Evolutionary conservation across 768 basidiomycete species (phyloP).

Genomic region (Lactarius hatsudake): DNA sequence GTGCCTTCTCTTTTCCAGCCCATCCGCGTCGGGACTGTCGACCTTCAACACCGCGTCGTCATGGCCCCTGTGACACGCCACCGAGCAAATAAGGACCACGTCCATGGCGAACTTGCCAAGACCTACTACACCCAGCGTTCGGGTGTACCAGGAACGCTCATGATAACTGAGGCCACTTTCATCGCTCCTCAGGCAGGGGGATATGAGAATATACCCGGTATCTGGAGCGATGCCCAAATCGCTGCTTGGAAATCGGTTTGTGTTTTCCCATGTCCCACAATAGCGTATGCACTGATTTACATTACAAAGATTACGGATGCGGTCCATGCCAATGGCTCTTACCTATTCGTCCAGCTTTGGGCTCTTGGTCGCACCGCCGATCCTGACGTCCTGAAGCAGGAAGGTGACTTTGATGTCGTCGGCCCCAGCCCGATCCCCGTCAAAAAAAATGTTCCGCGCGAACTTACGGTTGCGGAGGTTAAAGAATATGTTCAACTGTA

Average conservation of each 20-base stretch:
- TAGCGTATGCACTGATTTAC: neutral
- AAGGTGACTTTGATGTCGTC: constrained; percentile 32
- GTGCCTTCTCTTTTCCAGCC: constrained; percentile 43
- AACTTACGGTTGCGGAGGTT: constrained; percentile 32
- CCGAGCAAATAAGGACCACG: constrained; percentile 39
- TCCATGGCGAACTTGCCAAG: constrained; percentile 38
- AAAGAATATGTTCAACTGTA: constrained; percentile 31
- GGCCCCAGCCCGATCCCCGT: constrained; percentile 36
- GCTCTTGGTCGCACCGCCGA: constrained; percentile 49
- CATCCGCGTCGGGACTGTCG: constrained; percentile 41
- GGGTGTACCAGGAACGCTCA: constrained; percentile 47
- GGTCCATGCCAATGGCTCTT: constrained; percentile 53
- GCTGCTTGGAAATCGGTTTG: constrained; percentile 47
- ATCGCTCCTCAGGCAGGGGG: constrained; percentile 53
- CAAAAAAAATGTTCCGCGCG: constrained; percentile 32
- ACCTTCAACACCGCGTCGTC: constrained; percentile 49
- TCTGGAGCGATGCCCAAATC: constrained; percentile 61
- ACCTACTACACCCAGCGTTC: constrained; percentile 52
- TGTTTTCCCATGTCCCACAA: neutral
- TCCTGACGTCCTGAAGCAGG: constrained; percentile 36
- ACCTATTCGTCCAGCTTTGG: constrained; percentile 57
- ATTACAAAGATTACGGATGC: constrained; percentile 50
- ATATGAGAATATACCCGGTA: constrained; percentile 52
- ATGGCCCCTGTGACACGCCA: constrained; percentile 52
- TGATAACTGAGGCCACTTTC: constrained; percentile 57